These are phyloP conservation scores for Fusarium sulawesiense DNA, from an alignment of 2,329 filamentous ascomycete species.

Conservation along the genomic window DNA sequence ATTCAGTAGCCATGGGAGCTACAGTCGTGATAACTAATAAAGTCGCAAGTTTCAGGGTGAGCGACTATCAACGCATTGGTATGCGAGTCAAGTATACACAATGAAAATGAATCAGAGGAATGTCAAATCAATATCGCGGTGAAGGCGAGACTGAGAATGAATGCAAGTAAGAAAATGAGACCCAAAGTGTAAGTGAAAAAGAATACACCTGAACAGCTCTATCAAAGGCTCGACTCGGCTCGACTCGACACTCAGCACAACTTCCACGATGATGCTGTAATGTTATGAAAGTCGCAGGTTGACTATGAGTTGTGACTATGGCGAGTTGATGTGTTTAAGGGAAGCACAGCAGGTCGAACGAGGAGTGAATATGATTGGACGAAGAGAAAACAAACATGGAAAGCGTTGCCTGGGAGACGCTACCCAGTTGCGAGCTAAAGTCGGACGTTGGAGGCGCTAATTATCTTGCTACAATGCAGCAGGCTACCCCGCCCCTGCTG, in stretches of 20 bases:
- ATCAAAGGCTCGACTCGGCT: conserved; percentile 39
- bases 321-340: conserved; percentile 51
- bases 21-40: conserved; percentile 39
- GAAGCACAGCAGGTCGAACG: conserved; percentile 38
- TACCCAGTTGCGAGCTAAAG: conserved; percentile 24
- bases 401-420: conserved; percentile 47
- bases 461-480: conserved; percentile 46
- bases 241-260: conserved; percentile 29
- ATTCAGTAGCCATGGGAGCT: conserved; percentile 52
- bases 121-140: conserved; percentile 50
- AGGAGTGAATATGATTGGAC: conserved; percentile 46
- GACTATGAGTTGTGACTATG: conserved; percentile 25
- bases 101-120: conserved; percentile 46
- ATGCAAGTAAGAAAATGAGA: conserved; percentile 45
- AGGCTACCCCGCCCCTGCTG: conserved; percentile 45
- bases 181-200: conserved; percentile 44
- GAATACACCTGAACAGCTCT: conserved; percentile 39
- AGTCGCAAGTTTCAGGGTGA: conserved; percentile 33
- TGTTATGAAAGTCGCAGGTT: conserved; percentile 41
- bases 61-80: conserved; percentile 52
- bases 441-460: conserved; percentile 43
- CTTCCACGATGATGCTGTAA: conserved; percentile 43
- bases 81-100: conserved; percentile 44
- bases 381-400: conserved; percentile 49
- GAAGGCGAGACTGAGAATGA: conserved; percentile 26